Conservation (phyloP, 768 basidiomycete species). For the Sistotremastrum niveocremeum region DNA sequence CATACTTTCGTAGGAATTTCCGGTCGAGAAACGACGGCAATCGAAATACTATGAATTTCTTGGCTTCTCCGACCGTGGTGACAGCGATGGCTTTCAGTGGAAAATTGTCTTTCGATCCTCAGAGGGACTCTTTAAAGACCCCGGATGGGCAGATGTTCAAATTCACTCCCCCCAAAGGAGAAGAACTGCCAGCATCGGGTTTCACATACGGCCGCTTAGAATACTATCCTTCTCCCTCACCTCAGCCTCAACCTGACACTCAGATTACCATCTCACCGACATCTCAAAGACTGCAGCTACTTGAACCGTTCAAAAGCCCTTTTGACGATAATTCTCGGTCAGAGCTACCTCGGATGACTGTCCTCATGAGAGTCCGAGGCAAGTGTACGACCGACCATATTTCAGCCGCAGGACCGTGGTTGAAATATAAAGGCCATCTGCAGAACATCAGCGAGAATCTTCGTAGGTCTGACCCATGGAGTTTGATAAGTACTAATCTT, state of each 20-base stretch:
- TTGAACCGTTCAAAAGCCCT: conserved; percentile 74
- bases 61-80: conserved; percentile 92
- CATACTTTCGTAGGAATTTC: conserved; percentile 39
- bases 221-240: conserved; percentile 67
- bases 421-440: conserved; percentile 97
- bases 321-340: conserved; percentile 46
- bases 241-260: conserved; percentile 62
- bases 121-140: conserved; percentile 54
- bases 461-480: conserved; percentile 32
- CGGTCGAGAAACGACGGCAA: conserved; percentile 98
- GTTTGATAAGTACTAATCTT: conserved; percentile 1
- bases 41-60: conserved; percentile 88
- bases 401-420: conserved; percentile 94
- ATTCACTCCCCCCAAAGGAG: conserved; percentile 73
- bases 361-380: conserved; percentile 85
- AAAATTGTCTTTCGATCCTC: conserved; percentile 85
- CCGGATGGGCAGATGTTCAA: conserved; percentile 69
- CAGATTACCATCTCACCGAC: conserved; percentile 62
- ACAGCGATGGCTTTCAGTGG: conserved; percentile 98
- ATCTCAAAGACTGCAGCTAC: conserved; percentile 75
- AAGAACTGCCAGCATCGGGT: conserved; percentile 71
- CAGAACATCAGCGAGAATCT: conserved; percentile 95
- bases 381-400: conserved; percentile 99
- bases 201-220: conserved; percentile 63
- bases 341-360: conserved; percentile 73